Conservation (phyloP, 352 stramenopile genomes). For the Phytophthora capsici region DNA sequence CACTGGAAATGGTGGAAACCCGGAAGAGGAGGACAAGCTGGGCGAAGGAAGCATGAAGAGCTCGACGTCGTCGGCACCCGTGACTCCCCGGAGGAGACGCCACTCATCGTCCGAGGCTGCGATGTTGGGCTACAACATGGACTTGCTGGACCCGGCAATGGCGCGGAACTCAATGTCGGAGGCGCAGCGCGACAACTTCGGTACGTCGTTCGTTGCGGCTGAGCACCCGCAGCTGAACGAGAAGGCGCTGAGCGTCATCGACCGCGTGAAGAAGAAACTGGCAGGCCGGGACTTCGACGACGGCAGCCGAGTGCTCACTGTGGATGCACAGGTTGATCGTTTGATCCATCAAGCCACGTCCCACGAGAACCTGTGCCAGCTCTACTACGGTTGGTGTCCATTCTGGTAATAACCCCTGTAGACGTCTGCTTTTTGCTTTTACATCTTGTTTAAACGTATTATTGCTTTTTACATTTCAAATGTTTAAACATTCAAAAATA, state of each 20-base stretch:
- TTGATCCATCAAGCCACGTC: conserved; percentile 99
- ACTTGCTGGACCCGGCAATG: conserved; percentile 61
- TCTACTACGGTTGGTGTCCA: conserved; percentile 99
- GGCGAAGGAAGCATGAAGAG: conserved; percentile 62
- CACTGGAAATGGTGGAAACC: conserved; percentile 19
- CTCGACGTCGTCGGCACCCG: conserved; percentile 47
- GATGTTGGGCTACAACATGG: conserved; percentile 72
- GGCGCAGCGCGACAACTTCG: conserved; percentile 53
- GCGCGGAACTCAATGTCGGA: conserved; percentile 74
- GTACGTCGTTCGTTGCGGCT: conserved; percentile 56
- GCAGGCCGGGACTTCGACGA: conserved; percentile 97
- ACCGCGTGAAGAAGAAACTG: conserved; percentile 99
- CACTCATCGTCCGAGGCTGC: conserved; percentile 67
- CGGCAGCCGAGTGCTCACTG: conserved; percentile 76
- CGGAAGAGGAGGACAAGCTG: conserved; percentile 51
- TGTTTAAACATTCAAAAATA: too few relatives aligned
- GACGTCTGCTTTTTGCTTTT: conserved; percentile 5
- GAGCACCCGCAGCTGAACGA: conserved; percentile 87
- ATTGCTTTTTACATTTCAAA: too few relatives aligned
- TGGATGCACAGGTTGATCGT: conserved; percentile 96
- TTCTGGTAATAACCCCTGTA: conserved; percentile 71
- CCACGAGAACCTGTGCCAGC: conserved; percentile 98
- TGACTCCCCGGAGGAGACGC: conserved; percentile 52
- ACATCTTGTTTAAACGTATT: conserved; percentile 6
- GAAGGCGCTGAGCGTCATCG: conserved; percentile 95